Percentiles rank a stretch among this genome's conserved stretches.
Conservation (phyloP, 2,329 filamentous ascomycete species). For the Xylariaceae sp. region DNA sequence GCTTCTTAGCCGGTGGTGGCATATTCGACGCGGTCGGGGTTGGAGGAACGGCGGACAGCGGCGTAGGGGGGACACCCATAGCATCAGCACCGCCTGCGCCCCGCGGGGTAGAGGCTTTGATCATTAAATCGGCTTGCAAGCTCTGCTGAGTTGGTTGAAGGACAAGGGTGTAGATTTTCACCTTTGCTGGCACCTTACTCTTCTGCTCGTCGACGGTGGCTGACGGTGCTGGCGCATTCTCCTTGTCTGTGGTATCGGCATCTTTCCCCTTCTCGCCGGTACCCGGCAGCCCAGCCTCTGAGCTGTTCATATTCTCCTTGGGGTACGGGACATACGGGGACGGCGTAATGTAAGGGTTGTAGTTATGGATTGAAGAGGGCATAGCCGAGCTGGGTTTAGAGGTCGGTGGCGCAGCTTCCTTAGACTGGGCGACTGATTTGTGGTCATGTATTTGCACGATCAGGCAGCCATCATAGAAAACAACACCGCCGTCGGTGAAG, state of each 20-base stretch:
- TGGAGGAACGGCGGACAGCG: conserved; percentile 59
- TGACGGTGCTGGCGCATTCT: conserved; percentile 58
- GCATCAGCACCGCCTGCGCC: conserved; percentile 37
- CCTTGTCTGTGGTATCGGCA: conserved; percentile 54
- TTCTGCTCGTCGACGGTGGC: conserved; percentile 50
- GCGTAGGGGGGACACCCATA: conserved; percentile 67
- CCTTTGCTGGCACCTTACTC: conserved; percentile 54
- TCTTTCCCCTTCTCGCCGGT: conserved; percentile 45
- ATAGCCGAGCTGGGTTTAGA: conserved; percentile 63
- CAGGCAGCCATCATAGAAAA: conserved; percentile 91
- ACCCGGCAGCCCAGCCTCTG: conserved; percentile 30
- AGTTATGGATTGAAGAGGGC: conserved; percentile 88
- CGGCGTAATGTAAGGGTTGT: conserved; percentile 86
- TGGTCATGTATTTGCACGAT: conserved; percentile 95
- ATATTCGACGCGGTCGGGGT: conserved; percentile 64
- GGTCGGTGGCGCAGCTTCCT: conserved; percentile 58
- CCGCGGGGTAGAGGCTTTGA: conserved; percentile 74
- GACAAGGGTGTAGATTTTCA: conserved; percentile 75
- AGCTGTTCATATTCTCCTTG: conserved; percentile 46
- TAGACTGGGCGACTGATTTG: conserved; percentile 64
- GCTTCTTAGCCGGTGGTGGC: conserved; percentile 65
- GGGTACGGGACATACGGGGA: conserved; percentile 83
- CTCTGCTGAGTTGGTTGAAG: conserved; percentile 82
- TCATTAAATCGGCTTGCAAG: conserved; percentile 72
- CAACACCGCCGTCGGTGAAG: conserved; percentile 69